Conservation (phyloP, 352 stramenopile genomes). For the Phytophthora syringae region DNA sequence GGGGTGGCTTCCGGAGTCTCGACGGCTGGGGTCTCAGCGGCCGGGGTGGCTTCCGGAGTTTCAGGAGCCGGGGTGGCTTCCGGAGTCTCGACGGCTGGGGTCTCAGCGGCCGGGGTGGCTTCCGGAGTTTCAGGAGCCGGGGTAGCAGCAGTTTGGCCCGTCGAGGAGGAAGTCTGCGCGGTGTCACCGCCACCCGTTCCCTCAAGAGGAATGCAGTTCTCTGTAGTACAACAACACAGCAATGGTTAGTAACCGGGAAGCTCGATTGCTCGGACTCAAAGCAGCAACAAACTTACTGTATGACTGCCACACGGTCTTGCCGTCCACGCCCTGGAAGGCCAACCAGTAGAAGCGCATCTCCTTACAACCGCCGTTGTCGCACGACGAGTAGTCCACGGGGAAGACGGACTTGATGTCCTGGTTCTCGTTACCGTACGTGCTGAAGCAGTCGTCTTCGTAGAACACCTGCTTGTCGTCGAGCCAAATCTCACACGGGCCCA, state of each 20-base stretch:
- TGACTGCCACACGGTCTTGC: constrained; percentile 36
- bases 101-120: constrained; percentile 3
- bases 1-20: background rate
- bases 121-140: constrained; percentile 16
- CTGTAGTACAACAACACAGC: constrained; percentile 1
- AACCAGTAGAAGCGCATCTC: constrained; percentile 44
- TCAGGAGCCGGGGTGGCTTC: background rate
- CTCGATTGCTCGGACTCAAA: background rate
- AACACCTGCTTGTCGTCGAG: constrained; percentile 35
- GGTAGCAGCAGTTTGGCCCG: background rate
- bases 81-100: too few relatives aligned
- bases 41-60: constrained; percentile 27
- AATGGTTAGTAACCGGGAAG: background rate
- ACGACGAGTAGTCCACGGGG: constrained; percentile 42
- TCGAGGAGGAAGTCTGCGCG: background rate
- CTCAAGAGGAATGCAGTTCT: constrained; percentile 16
- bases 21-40: constrained; percentile 5
- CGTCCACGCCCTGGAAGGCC: constrained; percentile 32
- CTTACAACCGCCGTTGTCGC: constrained; percentile 27
- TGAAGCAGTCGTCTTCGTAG: constrained; percentile 36
- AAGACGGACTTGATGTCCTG: constrained; percentile 36
- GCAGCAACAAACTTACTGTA: constrained; percentile 27
- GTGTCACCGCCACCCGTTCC: constrained; percentile 4
- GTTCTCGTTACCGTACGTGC: constrained; percentile 29
- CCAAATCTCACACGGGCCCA: constrained; percentile 33